Evolutionary conservation across 78 protist genomes (phyloP), one percentile per base, ranked within the genome.

Genomic region (Emiliania huxleyi): DNA sequence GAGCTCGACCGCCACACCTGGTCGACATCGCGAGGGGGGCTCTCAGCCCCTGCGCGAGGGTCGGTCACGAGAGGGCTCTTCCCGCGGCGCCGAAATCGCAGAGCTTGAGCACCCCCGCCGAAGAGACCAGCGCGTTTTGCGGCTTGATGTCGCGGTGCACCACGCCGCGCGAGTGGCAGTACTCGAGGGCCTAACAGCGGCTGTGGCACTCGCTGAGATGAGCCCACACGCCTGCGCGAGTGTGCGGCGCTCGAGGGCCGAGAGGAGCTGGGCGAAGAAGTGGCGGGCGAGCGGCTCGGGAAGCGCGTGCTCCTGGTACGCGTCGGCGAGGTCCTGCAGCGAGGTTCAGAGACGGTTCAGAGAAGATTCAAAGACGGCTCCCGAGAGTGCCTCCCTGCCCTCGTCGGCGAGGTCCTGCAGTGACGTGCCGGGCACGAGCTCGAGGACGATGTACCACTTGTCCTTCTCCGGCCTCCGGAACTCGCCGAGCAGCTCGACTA

Each of bases 141-240:
- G 98, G 98, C 83, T 96, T 97, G 46, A 97, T 95, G 48, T 96
- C 96, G 37, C 96, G 56, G 94, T 97, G 98, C 48, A 96, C 56
- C 33, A 97, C 90, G 22, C 96, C 97, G 4, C 55, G 69, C 2
- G 71, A 22, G 73, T 96, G 98, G 5, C 95, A 75, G 69, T 97
- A 95, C 35, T 90, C 75, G 48, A 97, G 62, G 18, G 43, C 81
- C 8, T 25, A n/a, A n/a, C n/a, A n/a, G n/a, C n/a, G n/a, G n/a
- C n/a, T n/a, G n/a, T n/a, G n/a, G n/a, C n/a, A n/a, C n/a, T n/a
- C n/a, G n/a, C n/a, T n/a, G n/a, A n/a, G n/a, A n/a, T n/a, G n/a
- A n/a, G n/a, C n/a, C n/a, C n/a, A n/a, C n/a, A n/a, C n/a, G n/a
- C n/a, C n/a, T n/a, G n/a, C n/a, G n/a, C n/a, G n/a, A n/a, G n/a